phyloP scores from a whole-genome alignment of 177 flowering plant species.

The Vitis hybrid region DNA sequence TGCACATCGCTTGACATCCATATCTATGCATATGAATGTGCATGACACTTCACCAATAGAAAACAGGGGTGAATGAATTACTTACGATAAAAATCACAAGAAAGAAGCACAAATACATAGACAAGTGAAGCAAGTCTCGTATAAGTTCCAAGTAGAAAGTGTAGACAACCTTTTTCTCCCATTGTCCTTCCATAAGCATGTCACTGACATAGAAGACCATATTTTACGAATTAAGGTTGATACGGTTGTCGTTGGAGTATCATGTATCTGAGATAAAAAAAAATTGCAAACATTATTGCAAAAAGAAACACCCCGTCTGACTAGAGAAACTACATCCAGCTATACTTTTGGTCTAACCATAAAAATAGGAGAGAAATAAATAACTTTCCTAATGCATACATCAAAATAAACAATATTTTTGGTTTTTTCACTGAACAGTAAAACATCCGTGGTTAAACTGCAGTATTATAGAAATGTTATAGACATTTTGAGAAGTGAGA shows the following conservation, averaged over 20 bases:
- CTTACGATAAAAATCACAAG: constrained; percentile 93
- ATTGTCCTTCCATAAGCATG: constrained; percentile 99
- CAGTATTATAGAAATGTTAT: no score
- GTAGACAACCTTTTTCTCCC: constrained; percentile 91
- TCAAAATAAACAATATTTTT: no score
- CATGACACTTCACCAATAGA: background rate
- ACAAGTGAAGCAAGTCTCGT: constrained; percentile 91
- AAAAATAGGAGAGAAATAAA: no score
- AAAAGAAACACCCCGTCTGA: background rate
- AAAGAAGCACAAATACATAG: constrained; percentile 94
- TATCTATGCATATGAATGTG: no score
- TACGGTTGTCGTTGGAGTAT: constrained; percentile 88
- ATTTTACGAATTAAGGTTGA: constrained; percentile 73
- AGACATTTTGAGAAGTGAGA: no score
- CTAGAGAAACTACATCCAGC: no score
- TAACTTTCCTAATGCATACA: no score
- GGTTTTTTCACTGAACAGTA: no score
- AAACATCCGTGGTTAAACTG: no score
- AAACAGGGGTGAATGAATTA: constrained; percentile 12
- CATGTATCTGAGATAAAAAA: constrained; percentile 72
- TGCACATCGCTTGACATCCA: no score
- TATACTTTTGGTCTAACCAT: no score
- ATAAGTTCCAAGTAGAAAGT: constrained; percentile 97
- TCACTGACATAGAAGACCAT: constrained; percentile 84
- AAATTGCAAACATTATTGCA: background rate